Conservation (phyloP, 163 green algal genomes). For the Prototheca wickerhamii region DNA sequence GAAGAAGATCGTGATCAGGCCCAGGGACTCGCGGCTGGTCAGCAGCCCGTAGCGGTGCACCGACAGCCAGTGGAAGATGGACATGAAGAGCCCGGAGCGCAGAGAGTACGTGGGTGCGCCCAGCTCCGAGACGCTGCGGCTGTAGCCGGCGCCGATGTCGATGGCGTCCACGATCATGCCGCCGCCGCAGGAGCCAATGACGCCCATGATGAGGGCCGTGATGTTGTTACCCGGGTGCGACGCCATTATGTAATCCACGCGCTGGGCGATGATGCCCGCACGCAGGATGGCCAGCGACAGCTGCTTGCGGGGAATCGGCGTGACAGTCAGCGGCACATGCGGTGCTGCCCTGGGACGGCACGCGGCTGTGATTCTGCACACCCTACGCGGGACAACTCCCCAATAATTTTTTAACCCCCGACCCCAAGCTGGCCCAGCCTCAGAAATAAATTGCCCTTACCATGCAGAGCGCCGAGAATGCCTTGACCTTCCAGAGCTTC, state of each 20-base stretch:
- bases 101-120: constrained; percentile 2
- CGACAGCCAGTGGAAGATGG: constrained; percentile 1
- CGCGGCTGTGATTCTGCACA: neutral
- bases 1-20: constrained; percentile 1
- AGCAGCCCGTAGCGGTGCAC: constrained; percentile 8
- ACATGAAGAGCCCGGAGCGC: neutral
- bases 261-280: constrained; percentile 1
- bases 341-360: neutral
- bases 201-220: neutral
- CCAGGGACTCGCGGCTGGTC: neutral
- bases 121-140: constrained; percentile 5
- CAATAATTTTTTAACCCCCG: neutral
- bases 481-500: neutral
- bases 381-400: neutral
- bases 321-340: neutral
- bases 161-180: neutral
- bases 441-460: neutral
- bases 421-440: neutral
- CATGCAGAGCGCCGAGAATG: neutral
- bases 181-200: neutral
- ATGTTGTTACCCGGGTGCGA: neutral
- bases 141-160: neutral
- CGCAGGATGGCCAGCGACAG: neutral
- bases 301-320: neutral
- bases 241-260: neutral